These are phyloP conservation scores for Tuber magnatum DNA, from an alignment of 495 filamentous ascomycete species.

Conservation along the genomic window DNA sequence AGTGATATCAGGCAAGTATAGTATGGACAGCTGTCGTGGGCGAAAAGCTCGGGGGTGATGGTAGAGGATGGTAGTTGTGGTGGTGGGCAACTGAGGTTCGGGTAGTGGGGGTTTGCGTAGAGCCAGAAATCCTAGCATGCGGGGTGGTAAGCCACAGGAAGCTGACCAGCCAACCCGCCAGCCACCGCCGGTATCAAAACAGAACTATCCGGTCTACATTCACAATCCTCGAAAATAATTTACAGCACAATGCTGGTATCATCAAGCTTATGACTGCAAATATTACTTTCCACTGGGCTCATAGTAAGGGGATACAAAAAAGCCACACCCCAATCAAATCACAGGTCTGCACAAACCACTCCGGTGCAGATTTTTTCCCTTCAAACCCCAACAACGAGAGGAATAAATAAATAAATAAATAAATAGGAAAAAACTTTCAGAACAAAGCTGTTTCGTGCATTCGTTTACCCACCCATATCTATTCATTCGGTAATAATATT, in stretches of 20 bases:
- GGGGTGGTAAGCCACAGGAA: background rate
- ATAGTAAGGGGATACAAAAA: conserved; percentile 6
- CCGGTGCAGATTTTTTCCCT: conserved; percentile 18
- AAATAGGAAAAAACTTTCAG: background rate
- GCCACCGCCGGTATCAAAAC: background rate
- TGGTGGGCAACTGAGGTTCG: background rate
- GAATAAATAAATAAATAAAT: conserved; percentile 4
- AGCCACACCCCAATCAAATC: conserved; percentile 21
- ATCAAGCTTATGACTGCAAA: background rate
- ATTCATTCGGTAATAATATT: background rate
- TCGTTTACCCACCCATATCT: background rate
- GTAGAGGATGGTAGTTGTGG: background rate
- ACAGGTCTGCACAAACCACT: conserved; percentile 10
- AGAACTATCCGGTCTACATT: background rate
- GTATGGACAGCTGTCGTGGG: background rate
- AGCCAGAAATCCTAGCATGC: background rate
- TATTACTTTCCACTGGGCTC: background rate
- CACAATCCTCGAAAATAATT: background rate
- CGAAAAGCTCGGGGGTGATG: background rate
- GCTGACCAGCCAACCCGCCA: background rate
- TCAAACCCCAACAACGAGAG: conserved; percentile 12
- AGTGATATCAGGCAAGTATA: background rate
- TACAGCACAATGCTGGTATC: background rate
- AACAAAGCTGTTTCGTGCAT: background rate
- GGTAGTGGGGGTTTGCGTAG: background rate